Evolutionary conservation across 345 rosid genomes (phyloP).

Genomic region (Acer campestre): DNA sequence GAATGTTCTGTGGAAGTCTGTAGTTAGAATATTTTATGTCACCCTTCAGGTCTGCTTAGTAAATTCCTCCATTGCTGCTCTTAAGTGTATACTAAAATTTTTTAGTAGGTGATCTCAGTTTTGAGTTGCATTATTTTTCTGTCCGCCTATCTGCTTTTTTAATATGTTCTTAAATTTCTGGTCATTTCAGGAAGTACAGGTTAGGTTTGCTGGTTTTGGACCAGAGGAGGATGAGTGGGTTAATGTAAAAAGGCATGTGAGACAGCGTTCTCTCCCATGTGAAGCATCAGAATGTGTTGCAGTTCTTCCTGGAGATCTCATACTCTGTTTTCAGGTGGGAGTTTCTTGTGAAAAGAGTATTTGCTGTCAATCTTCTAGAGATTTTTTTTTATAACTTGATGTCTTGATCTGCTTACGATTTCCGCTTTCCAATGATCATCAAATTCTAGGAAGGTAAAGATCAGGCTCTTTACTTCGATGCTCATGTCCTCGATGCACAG

Average conservation of each 20-base stretch:
- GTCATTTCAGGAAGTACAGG: constrained; percentile 82
- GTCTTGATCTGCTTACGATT: constrained; percentile 5
- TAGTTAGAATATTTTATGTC: not conserved
- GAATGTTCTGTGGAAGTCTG: not conserved
- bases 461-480: constrained; percentile 97
- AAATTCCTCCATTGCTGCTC: not conserved
- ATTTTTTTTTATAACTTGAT: constrained; percentile 10
- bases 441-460: constrained; percentile 91
- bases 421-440: constrained; percentile 13
- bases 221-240: constrained; percentile 98
- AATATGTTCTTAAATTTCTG: constrained; percentile 21
- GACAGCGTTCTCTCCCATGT: constrained; percentile 97
- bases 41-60: not conserved
- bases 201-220: constrained; percentile 94
- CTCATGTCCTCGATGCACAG: constrained; percentile 96
- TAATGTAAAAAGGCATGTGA: constrained; percentile 70
- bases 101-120: not conserved
- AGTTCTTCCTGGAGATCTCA: constrained; percentile 97
- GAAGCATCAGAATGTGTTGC: constrained; percentile 99
- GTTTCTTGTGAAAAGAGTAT: not conserved
- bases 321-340: constrained; percentile 95
- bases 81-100: not conserved
- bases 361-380: not conserved
- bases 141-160: constrained; percentile 16
- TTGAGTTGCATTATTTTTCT: not conserved